Conservation (phyloP, 1,284 basidiomycete species). For the Testicularia cyperi region DNA sequence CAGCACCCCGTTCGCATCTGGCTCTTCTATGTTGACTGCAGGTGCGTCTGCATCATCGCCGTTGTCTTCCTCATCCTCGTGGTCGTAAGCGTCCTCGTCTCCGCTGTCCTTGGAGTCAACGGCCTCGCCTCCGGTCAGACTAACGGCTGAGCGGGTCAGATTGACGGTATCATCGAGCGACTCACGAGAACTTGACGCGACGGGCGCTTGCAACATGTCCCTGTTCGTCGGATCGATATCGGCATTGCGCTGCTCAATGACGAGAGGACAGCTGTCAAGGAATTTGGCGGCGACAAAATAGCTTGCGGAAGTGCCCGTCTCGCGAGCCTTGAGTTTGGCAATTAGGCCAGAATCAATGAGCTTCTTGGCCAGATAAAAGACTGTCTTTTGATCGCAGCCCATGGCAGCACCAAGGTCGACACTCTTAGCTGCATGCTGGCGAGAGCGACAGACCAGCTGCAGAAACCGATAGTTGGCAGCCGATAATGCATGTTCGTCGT, state of each 20-base stretch:
- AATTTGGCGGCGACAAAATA: constrained; percentile 36
- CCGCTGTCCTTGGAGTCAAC: constrained; percentile 2
- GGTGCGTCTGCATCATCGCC: constrained; percentile 10
- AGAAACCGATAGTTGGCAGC: constrained; percentile 80
- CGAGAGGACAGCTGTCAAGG: constrained; percentile 31
- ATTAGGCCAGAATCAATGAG: constrained; percentile 33
- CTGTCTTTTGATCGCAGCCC: constrained; percentile 84
- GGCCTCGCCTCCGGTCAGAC: background rate
- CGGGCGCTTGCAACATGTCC: background rate
- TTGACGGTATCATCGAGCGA: background rate
- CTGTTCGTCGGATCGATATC: constrained; percentile 1
- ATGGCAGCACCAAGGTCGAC: constrained; percentile 75
- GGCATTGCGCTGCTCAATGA: constrained; percentile 33
- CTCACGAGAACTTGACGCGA: background rate
- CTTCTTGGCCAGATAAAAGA: constrained; percentile 66
- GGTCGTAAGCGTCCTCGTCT: constrained; percentile 8
- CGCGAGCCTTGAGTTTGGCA: constrained; percentile 44
- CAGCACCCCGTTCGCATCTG: constrained; percentile 3
- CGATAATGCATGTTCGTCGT: constrained; percentile 74
- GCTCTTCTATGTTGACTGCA: constrained; percentile 15
- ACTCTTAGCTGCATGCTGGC: constrained; percentile 75
- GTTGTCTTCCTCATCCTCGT: constrained; percentile 1
- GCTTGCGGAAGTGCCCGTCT: constrained; percentile 42
- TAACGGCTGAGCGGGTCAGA: background rate
- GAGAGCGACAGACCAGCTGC: constrained; percentile 77